A percentile compares a stretch with the other conserved stretches of the same genome.
Evolutionary conservation across 2,329 filamentous ascomycete species (phyloP).

Genomic region (Fulvia fulva): DNA sequence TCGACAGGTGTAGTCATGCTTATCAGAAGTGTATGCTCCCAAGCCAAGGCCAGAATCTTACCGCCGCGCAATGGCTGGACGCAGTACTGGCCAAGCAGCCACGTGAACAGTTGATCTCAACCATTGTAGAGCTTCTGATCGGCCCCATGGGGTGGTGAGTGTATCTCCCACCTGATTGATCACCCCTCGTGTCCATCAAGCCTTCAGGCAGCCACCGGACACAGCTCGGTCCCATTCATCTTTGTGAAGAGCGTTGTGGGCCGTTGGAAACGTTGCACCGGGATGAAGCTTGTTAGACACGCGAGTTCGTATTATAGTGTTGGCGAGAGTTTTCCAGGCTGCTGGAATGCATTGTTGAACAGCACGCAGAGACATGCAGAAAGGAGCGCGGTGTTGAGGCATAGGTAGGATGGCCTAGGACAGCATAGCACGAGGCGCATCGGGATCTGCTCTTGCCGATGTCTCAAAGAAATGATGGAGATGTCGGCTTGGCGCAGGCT

Average conservation of each 20-base stretch:
- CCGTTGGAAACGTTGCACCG: neutral
- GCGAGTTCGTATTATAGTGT: neutral
- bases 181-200: neutral
- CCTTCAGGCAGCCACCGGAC: neutral
- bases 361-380: no score
- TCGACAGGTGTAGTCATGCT: neutral
- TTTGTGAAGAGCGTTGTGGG: neutral
- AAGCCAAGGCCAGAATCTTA: neutral
- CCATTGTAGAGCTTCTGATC: neutral
- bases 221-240: neutral
- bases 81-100: neutral
- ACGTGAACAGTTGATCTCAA: no score
- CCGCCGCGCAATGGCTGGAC: neutral
- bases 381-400: neutral
- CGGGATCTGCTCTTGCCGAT: neutral
- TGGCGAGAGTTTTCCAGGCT: neutral
- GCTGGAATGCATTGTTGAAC: no score
- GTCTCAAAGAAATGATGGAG: no score
- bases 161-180: neutral
- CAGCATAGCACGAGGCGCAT: neutral
- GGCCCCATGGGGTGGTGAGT: neutral
- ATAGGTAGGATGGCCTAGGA: neutral
- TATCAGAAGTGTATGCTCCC: neutral
- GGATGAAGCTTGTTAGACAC: neutral
- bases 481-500: no score